Conservation (phyloP, 805 yeast species). For the Candida parachauliodes region DNA sequence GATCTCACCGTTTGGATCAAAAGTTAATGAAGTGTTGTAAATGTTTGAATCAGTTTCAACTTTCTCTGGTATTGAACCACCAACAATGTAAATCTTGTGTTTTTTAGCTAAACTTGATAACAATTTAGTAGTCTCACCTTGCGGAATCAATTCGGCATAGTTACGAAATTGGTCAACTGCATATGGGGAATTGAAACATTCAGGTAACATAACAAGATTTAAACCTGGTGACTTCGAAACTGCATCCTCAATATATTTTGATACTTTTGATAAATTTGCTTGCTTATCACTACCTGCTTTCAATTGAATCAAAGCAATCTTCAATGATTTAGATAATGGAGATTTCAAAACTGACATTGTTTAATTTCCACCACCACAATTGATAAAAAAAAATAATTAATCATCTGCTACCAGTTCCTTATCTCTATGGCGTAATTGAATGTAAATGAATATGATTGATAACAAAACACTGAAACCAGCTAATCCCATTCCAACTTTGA, state of each 20-base stretch:
- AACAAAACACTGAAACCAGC: slow-evolving; percentile 28
- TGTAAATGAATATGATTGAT: slow-evolving; percentile 15
- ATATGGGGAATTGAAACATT: slow-evolving; percentile 95
- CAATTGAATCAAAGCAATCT: slow-evolving; percentile 82
- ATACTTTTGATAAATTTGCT: slow-evolving; percentile 70
- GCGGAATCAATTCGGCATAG: slow-evolving; percentile 84
- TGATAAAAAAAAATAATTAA: not conserved
- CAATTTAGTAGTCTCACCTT: slow-evolving; percentile 62
- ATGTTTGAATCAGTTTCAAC: slow-evolving; percentile 47
- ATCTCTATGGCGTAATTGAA: slow-evolving; percentile 7
- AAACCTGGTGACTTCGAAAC: slow-evolving; percentile 31
- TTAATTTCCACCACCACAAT: not conserved
- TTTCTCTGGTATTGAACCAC: slow-evolving; percentile 91
- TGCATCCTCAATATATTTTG: slow-evolving; percentile 62
- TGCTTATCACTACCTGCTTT: slow-evolving; percentile 78
- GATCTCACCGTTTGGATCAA: slow-evolving; percentile 66
- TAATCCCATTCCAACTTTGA: slow-evolving; percentile 31
- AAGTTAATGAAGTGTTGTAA: slow-evolving; percentile 75
- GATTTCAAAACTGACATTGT: slow-evolving; percentile 22
- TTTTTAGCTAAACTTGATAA: slow-evolving; percentile 65
- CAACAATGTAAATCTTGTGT: slow-evolving; percentile 63
- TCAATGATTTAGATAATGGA: slow-evolving; percentile 54
- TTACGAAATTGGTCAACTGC: slow-evolving; percentile 80
- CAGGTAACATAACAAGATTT: slow-evolving; percentile 84
- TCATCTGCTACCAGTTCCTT: slow-evolving; percentile 1